Evolutionary conservation across 2,329 filamentous ascomycete genomes (phyloP).

Genomic region (Trichoderma gracile): DNA sequence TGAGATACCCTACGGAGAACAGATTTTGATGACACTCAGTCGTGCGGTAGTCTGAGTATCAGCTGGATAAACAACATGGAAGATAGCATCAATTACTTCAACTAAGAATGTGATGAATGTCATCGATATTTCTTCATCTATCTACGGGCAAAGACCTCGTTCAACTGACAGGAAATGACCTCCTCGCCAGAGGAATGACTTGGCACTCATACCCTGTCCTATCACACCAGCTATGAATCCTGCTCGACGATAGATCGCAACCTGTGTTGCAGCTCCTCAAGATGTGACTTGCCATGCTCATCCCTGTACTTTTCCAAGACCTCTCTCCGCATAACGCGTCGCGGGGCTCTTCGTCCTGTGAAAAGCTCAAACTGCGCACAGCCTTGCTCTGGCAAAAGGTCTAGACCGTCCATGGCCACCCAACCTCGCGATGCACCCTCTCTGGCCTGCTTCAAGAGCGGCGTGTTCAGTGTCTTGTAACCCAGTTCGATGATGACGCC

Average conservation of each 20-base stretch:
- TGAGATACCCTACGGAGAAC: not conserved
- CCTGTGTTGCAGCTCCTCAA: slow-evolving; percentile 14
- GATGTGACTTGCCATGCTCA: slow-evolving; percentile 16
- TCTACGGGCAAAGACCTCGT: not conserved
- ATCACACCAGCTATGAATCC: not conserved
- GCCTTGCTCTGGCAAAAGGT: slow-evolving; percentile 15
- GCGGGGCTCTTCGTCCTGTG: slow-evolving; percentile 17
- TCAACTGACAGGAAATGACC: not conserved
- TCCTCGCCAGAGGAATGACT: not conserved
- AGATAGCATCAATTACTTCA: too few relatives aligned
- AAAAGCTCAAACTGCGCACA: slow-evolving; percentile 20
- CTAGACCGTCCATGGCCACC: slow-evolving; percentile 19
- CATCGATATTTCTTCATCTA: not conserved
- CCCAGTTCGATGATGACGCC: slow-evolving; percentile 18
- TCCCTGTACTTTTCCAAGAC: slow-evolving; percentile 21
- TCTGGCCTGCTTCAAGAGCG: slow-evolving; percentile 12
- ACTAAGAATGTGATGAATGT: not conserved
- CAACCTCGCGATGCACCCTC: slow-evolving; percentile 18
- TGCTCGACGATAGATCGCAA: slow-evolving; percentile 20
- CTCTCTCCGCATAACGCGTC: slow-evolving; percentile 20
- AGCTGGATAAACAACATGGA: too few relatives aligned
- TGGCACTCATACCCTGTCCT: not conserved
- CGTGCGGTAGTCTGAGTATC: too few relatives aligned
- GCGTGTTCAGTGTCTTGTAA: slow-evolving; percentile 17
- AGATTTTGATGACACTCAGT: not conserved